phyloP scores from a whole-genome alignment of 169 alveolate species.

The Cryptosporidium meleagridis region DNA sequence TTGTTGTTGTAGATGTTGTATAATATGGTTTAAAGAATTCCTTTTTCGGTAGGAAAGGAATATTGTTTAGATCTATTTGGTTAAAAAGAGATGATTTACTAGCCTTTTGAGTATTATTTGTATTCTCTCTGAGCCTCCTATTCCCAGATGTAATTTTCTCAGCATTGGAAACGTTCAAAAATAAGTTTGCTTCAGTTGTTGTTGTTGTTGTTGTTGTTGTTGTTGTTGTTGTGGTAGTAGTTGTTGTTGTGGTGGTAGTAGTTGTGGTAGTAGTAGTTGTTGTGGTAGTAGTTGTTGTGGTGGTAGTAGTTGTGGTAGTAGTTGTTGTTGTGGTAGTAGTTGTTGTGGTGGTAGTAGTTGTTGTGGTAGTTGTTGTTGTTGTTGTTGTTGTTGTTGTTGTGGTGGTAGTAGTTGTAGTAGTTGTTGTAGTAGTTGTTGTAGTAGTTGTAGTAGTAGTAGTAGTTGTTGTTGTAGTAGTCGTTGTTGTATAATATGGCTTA shows the following conservation, averaged over 20 bases:
- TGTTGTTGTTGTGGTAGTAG: not conserved
- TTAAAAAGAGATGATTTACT: conserved; percentile 21
- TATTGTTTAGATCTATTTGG: conserved; percentile 19
- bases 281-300: conserved; percentile 3
- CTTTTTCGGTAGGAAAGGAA: conserved; percentile 29
- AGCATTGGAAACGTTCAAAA: too few species aligned
- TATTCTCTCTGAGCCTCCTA: not conserved
- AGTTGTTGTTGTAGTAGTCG: conserved; percentile 43
- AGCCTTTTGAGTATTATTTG: not conserved
- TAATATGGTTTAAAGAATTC: conserved; percentile 6
- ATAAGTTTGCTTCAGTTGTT: not conserved
- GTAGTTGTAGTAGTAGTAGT: conserved; percentile 78
- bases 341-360: conserved; percentile 41
- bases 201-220: not conserved
- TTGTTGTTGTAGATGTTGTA: not conserved
- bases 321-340: conserved; percentile 13
- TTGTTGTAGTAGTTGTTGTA: conserved; percentile 67
- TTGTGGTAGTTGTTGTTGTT: conserved; percentile 5
- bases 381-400: conserved; percentile 40
- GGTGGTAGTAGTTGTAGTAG: conserved; percentile 61
- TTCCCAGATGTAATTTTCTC: not conserved
- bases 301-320: conserved; percentile 3
- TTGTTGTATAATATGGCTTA: conserved; percentile 24
- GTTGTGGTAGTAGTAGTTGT: not conserved
- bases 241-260: not conserved